Percentiles rank a stretch among this genome's conserved stretches.
These are phyloP conservation scores for Komagataella pastoris DNA, from an alignment of 805 yeast genomes.

Conservation along the genomic window DNA sequence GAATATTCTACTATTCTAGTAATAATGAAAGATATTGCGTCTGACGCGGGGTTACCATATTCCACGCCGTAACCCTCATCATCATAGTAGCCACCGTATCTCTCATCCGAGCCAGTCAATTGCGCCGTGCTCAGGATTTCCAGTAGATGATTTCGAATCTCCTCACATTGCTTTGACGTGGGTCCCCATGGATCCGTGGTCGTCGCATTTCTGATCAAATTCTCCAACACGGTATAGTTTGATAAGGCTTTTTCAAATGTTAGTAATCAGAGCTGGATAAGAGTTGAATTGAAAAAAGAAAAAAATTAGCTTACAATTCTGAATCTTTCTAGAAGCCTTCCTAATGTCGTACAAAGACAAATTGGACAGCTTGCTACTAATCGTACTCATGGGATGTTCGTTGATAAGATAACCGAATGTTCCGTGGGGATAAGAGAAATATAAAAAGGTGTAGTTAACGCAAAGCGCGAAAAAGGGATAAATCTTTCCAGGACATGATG, in stretches of 20 bases:
- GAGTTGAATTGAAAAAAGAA: not conserved
- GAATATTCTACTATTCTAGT: slow-evolving; percentile 2
- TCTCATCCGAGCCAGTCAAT: not conserved
- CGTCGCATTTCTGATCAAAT: slow-evolving; percentile 26
- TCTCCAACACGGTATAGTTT: slow-evolving; percentile 16
- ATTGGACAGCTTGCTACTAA: not conserved
- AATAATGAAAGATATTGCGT: slow-evolving; percentile 1
- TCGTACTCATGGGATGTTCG: not conserved
- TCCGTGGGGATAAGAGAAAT: not conserved
- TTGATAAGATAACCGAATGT: not conserved
- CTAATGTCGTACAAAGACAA: slow-evolving; percentile 14
- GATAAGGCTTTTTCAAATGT: slow-evolving; percentile 11
- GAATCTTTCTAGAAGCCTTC: slow-evolving; percentile 19
- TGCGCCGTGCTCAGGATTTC: not conserved
- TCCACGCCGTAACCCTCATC: not conserved
- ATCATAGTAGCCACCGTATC: not conserved
- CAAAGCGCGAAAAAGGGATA: not conserved
- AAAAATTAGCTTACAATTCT: slow-evolving; percentile 12
- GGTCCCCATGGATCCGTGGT: slow-evolving; percentile 44
- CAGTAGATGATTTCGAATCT: slow-evolving; percentile 3
- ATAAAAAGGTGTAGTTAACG: not conserved
- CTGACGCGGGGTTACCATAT: not conserved
- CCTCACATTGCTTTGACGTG: slow-evolving; percentile 25
- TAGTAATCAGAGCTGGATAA: not conserved
- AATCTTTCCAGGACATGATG: not conserved